Percentiles rank a stretch among this genome's conserved stretches.
phyloP scores from a whole-genome alignment of 2,329 filamentous ascomycete species.

The Cryoendolithus antarcticus region DNA sequence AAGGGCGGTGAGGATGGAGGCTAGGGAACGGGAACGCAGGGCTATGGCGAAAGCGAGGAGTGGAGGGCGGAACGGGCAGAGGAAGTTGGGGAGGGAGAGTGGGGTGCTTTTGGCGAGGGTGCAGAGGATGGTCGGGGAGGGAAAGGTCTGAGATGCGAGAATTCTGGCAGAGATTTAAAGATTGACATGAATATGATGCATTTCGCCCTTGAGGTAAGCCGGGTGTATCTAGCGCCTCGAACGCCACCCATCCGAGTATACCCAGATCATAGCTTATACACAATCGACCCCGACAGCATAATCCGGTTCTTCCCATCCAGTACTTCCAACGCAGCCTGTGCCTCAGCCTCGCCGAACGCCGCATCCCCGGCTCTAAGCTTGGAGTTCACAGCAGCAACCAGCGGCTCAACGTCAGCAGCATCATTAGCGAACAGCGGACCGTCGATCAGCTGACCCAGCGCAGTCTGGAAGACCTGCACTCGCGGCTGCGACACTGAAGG shows the following conservation, averaged over 20 bases:
- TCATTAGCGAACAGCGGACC: constrained; percentile 80
- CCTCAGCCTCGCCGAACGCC: constrained; percentile 60
- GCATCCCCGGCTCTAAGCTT: constrained; percentile 47
- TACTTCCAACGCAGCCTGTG: constrained; percentile 60
- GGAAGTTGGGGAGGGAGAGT: constrained; percentile 73
- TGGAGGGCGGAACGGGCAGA: constrained; percentile 55
- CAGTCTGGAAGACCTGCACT: constrained; percentile 62
- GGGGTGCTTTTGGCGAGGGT: constrained; percentile 65
- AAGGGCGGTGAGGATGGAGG: constrained; percentile 39
- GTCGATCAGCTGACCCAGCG: constrained; percentile 72
- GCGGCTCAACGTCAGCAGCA: constrained; percentile 58
- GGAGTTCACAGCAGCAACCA: constrained; percentile 69
- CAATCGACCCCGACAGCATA: constrained; percentile 50
- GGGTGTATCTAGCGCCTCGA: not conserved
- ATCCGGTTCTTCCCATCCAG: constrained; percentile 80
- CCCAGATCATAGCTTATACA: constrained; percentile 35
- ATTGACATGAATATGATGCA: too few species aligned
- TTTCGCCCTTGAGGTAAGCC: too few species aligned
- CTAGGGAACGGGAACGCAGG: constrained; percentile 59
- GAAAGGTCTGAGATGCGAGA: not conserved
- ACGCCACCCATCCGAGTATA: not conserved
- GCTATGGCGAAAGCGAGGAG: constrained; percentile 50
- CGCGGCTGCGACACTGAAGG: constrained; percentile 47
- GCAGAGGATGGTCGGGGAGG: constrained; percentile 51
- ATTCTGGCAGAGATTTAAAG: too few species aligned